Conservation (phyloP, 2,329 filamentous ascomycete genomes). For the Phoma sp. region DNA sequence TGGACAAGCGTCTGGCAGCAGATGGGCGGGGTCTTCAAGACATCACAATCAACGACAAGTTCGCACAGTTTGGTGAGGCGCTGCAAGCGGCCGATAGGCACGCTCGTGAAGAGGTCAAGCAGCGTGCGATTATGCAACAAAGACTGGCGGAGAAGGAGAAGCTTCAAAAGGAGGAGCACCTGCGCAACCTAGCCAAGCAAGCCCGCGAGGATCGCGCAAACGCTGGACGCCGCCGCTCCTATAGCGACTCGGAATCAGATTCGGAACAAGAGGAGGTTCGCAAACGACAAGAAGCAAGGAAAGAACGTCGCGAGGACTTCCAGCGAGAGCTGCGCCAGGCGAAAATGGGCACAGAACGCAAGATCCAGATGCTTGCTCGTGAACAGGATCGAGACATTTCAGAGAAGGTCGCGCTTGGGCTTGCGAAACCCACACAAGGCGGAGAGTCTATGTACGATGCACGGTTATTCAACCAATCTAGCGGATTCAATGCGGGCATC, state of each 20-base stretch:
- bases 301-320: slow-evolving; percentile 80
- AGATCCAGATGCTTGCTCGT: slow-evolving; percentile 89
- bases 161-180: slow-evolving; percentile 87
- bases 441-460: slow-evolving; percentile 98
- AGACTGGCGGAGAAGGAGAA: slow-evolving; percentile 96
- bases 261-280: slow-evolving; percentile 74
- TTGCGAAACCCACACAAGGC: slow-evolving; percentile 92
- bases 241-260: slow-evolving; percentile 52
- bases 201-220: slow-evolving; percentile 80
- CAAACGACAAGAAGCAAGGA: slow-evolving; percentile 78
- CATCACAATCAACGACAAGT: slow-evolving; percentile 97
- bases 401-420: slow-evolving; percentile 91
- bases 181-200: slow-evolving; percentile 87
- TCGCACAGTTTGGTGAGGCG: slow-evolving; percentile 93
- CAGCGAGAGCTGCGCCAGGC: slow-evolving; percentile 92
- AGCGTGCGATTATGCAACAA: slow-evolving; percentile 94
- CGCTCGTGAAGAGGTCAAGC: slow-evolving; percentile 92
- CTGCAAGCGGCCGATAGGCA: slow-evolving; percentile 94
- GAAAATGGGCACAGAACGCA: slow-evolving; percentile 91
- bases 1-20: slow-evolving; percentile 94
- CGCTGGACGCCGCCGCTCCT: slow-evolving; percentile 50
- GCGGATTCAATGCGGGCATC: slow-evolving; percentile 88
- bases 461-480: slow-evolving; percentile 90
- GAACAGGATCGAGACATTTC: slow-evolving; percentile 97
- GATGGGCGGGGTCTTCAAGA: slow-evolving; percentile 93